A percentile compares a stretch with the other conserved stretches of the same genome.
Evolutionary conservation across 108 stramenopile genomes (phyloP).

Genomic region (Fistulifera solaris): DNA sequence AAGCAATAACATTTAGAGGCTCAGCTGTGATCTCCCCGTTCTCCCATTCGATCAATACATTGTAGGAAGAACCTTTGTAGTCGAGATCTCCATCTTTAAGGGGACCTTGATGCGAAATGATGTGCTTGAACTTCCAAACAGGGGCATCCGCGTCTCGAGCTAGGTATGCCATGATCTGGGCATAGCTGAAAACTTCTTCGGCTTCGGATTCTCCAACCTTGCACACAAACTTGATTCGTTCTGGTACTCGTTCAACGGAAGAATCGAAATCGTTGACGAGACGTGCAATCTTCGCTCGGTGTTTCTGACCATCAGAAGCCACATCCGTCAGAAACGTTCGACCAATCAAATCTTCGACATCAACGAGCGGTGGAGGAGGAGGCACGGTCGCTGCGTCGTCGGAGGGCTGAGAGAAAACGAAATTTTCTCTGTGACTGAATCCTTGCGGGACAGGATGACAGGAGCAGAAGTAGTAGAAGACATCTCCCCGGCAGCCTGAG

Average conservation of each 20-base stretch:
- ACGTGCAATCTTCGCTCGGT: background rate
- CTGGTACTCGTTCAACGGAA: too few relatives aligned
- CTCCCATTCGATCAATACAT: constrained; percentile 27
- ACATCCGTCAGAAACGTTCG: constrained; percentile 1
- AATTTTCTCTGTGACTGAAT: too few relatives aligned
- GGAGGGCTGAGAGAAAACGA: too few relatives aligned
- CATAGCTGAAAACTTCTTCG: background rate
- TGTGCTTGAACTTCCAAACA: constrained; percentile 5
- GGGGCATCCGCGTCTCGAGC: background rate
- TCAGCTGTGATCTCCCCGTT: constrained; percentile 18
- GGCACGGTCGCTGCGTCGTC: too few relatives aligned
- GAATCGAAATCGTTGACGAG: background rate
- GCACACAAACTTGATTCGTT: constrained; percentile 2
- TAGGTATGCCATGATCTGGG: background rate
- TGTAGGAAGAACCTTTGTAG: constrained; percentile 22
- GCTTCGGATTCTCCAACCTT: background rate
- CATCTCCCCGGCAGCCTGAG: too few relatives aligned
- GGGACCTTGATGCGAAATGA: constrained; percentile 12
- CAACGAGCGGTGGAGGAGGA: too few relatives aligned
- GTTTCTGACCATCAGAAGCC: background rate
- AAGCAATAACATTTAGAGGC: constrained; percentile 12
- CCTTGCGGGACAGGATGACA: too few relatives aligned
- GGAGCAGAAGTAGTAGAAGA: too few relatives aligned
- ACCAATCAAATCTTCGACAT: constrained; percentile 3
- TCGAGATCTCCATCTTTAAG: constrained; percentile 2